These are phyloP conservation scores for slime mould (Dictyostelium discoideum) DNA, from an alignment of 78 protist species.

Conservation along the genomic window dicty_2.7 NC_007089.4:1564501-1565000, in stretches of 20 bases:
- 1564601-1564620: slow-evolving; percentile 1
- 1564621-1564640: slow-evolving; percentile 40
- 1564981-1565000: neutral
- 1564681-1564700: neutral
- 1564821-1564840: slow-evolving; percentile 69
- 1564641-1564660: slow-evolving; percentile 11
- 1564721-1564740: neutral
- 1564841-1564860: slow-evolving; percentile 68
- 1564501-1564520: no score
- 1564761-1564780: slow-evolving; percentile 79
- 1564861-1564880: slow-evolving; percentile 84
- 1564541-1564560: no score
- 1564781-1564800: slow-evolving; percentile 84
- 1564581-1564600: neutral
- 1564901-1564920: slow-evolving; percentile 84
- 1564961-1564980: no score
- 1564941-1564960: no score
- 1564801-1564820: slow-evolving; percentile 62
- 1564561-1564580: neutral
- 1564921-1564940: neutral
- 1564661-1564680: neutral
- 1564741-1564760: neutral
- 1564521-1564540: neutral
- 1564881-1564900: slow-evolving; percentile 58
- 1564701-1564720: no score